Evolutionary conservation across 2,329 filamentous ascomycete genomes (phyloP), one percentile per base, ranked within the genome.

Genomic region (Alternaria sp.): DNA sequence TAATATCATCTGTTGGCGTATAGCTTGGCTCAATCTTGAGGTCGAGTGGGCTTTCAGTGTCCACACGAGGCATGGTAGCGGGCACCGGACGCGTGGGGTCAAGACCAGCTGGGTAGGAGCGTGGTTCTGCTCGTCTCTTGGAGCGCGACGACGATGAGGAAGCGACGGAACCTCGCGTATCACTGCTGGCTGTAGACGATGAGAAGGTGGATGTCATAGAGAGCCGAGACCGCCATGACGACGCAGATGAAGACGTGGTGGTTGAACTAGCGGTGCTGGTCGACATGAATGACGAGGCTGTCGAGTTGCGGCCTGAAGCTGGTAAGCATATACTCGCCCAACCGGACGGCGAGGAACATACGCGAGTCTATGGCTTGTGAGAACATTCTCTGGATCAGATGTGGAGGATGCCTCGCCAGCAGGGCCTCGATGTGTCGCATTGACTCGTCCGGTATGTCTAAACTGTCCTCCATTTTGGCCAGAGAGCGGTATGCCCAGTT

Each of bases 351-450:
- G 29, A 28, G 14, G 37, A 48, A 73, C 75, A 10, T 70, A 77
- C 75, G 71, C 54, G 72, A 72, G 31, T 76, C 74, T 45, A 75
- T 61, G 13, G 73, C 71, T 61, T 76, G 73, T 34, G 72, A 69
- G 51, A 77, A 77, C 75, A 77, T 77, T 23, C 72, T 58, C 53
- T 75, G 72, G 23, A 77, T 76, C 44, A 72, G 48, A 24, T 76
- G 73, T n/a, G 74, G 75, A 33, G 70, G 72, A 59, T 77, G 74
- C 50, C 72, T 67, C 46, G 67, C 68, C 56, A 77, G 59, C 61
- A 77, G 56, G 21, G 75, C 75, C 62, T 77, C 73, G 41, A 77
- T 72, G 60, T 76, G 75, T 58, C 69, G 72, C 72, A 76, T 72
- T 39, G 74, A 76, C 58, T 77, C 75, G 31, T 76, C 74, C 10